These are phyloP conservation scores for Cyclotella atomus DNA, from an alignment of 108 stramenopile genomes.

Conservation along the genomic window DNA sequence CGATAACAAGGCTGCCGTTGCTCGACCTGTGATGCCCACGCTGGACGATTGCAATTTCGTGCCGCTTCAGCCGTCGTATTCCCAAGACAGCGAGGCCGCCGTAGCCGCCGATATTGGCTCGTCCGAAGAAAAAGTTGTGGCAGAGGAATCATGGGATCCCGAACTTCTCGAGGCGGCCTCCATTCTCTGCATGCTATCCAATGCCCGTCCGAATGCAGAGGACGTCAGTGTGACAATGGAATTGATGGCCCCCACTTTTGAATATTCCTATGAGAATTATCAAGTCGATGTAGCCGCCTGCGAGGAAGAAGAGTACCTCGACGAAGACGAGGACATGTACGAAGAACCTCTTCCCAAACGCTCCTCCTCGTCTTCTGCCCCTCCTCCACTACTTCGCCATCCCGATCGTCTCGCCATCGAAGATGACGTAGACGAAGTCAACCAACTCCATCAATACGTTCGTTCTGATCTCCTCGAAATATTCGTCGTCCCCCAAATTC, in stretches of 20 bases:
- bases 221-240: conserved; percentile 5
- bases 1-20: no score
- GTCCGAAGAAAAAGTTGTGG: conserved; percentile 1
- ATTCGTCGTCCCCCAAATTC: conserved; percentile 42
- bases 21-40: not conserved
- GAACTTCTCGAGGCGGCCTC: conserved; percentile 10
- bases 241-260: no score
- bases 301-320: not conserved
- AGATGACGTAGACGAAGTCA: conserved; percentile 47
- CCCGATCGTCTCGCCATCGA: conserved; percentile 49
- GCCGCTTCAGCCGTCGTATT: conserved; percentile 7
- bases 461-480: conserved; percentile 51
- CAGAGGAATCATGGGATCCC: not conserved
- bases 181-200: conserved; percentile 10
- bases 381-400: conserved; percentile 12
- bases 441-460: conserved; percentile 52
- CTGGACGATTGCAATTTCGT: not conserved
- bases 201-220: not conserved
- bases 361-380: not conserved
- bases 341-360: not conserved
- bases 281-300: not conserved
- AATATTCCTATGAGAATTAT: no score
- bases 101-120: not conserved
- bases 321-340: not conserved
- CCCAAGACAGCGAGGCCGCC: conserved; percentile 4